phyloP scores from a whole-genome alignment of 768 basidiomycete species.

The Strobilomyces dryophilus region DNA sequence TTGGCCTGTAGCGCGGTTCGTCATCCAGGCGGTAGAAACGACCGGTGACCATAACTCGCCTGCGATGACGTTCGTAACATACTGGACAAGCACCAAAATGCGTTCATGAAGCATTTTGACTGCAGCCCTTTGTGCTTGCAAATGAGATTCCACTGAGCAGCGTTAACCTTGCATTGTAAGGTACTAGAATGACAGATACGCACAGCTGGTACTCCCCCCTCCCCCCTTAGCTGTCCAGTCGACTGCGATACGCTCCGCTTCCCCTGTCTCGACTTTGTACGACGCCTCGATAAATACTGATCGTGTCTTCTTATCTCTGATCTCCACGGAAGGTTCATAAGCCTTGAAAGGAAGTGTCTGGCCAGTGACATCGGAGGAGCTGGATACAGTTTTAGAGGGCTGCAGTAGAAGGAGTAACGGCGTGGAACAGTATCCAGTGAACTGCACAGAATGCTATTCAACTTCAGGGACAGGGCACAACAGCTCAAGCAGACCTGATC shows the following conservation, averaged over 20 bases:
- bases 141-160: slow-evolving; percentile 76
- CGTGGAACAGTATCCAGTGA: slow-evolving; percentile 80
- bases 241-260: slow-evolving; percentile 97
- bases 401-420: slow-evolving; percentile 82
- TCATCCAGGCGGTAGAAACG: background rate
- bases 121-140: slow-evolving; percentile 90
- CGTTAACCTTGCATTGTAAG: background rate
- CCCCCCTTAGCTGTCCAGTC: slow-evolving; percentile 91
- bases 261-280: slow-evolving; percentile 92
- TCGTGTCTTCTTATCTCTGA: slow-evolving; percentile 71
- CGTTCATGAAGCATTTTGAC: slow-evolving; percentile 96
- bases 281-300: slow-evolving; percentile 81
- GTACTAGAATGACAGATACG: slow-evolving; percentile 28
- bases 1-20: slow-evolving; percentile 43
- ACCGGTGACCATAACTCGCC: slow-evolving; percentile 41
- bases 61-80: slow-evolving; percentile 72
- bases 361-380: slow-evolving; percentile 50
- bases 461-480: background rate
- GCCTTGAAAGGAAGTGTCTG: slow-evolving; percentile 87
- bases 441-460: slow-evolving; percentile 41
- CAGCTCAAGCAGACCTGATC: slow-evolving; percentile 56
- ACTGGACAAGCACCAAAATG: slow-evolving; percentile 80
- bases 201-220: slow-evolving; percentile 75
- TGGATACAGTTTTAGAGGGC: slow-evolving; percentile 44
- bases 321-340: slow-evolving; percentile 90